phyloP scores from a whole-genome alignment of 2,329 filamentous ascomycete genomes.

The Pestalotiopsis sp. region DNA sequence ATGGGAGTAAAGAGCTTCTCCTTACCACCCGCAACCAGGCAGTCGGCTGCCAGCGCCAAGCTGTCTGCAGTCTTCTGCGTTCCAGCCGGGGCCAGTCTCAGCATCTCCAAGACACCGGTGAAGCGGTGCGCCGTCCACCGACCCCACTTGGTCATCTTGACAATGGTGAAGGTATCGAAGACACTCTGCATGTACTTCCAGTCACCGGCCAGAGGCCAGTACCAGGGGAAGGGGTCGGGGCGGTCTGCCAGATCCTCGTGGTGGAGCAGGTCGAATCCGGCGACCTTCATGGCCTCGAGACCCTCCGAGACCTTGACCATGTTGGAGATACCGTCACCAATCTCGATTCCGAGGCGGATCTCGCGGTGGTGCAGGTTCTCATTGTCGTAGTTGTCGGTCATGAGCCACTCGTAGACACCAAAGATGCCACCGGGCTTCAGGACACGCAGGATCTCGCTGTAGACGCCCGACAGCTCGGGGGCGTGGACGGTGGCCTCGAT shows the following conservation, averaged over 20 bases:
- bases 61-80: conserved; percentile 96
- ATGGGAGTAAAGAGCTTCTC: conserved; percentile 97
- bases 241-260: conserved; percentile 86
- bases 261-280: conserved; percentile 82
- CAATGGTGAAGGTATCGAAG: conserved; percentile 79
- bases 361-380: conserved; percentile 82
- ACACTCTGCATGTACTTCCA: conserved; percentile 80
- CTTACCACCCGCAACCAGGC: conserved; percentile 81
- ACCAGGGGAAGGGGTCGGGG: conserved; percentile 81
- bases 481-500: conserved; percentile 98
- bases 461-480: conserved; percentile 86
- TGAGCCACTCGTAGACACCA: conserved; percentile 98
- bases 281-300: conserved; percentile 79
- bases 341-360: conserved; percentile 92
- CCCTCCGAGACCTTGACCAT: conserved; percentile 90
- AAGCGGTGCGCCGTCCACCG: conserved; percentile 75
- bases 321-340: conserved; percentile 95
- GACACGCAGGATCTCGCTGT: conserved; percentile 91
- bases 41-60: conserved; percentile 79
- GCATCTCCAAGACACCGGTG: conserved; percentile 73
- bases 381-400: conserved; percentile 95
- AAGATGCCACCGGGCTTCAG: conserved; percentile 95
- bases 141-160: conserved; percentile 86
- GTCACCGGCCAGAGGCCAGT: conserved; percentile 87
- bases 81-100: conserved; percentile 76